Percentiles rank a stretch among this genome's conserved stretches.
Evolutionary conservation across 108 stramenopile species (phyloP).

Genomic region (Fragilariopsis cylindrus): DNA sequence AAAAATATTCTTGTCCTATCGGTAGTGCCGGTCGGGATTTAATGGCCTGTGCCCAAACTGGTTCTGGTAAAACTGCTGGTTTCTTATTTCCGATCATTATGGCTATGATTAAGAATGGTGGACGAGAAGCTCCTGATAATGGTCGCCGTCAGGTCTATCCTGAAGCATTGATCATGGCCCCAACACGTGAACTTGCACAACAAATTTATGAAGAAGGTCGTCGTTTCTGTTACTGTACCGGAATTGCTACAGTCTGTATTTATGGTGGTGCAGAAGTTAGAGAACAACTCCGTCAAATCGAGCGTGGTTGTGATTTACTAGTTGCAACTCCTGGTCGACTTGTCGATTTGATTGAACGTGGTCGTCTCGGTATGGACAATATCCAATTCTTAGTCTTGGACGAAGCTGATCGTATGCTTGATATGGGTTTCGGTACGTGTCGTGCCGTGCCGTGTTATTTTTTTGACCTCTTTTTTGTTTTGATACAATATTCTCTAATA

Average conservation of each 20-base stretch:
- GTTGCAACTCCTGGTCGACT: constrained; percentile 99
- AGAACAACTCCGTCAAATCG: constrained; percentile 86
- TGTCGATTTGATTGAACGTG: constrained; percentile 93
- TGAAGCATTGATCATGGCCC: constrained; percentile 91
- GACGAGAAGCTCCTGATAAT: constrained; percentile 59
- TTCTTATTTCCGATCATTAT: constrained; percentile 98
- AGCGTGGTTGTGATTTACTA: constrained; percentile 89
- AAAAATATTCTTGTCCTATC: constrained; percentile 98
- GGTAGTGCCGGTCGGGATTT: constrained; percentile 87
- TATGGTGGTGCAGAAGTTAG: constrained; percentile 97
- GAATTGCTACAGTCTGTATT: constrained; percentile 91
- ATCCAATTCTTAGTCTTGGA: constrained; percentile 92
- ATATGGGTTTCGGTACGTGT: constrained; percentile 94
- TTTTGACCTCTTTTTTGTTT: neutral
- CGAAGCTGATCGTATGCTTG: constrained; percentile 99
- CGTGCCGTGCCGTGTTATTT: neutral
- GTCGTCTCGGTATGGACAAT: constrained; percentile 84
- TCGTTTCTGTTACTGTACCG: constrained; percentile 95
- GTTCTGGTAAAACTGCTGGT: constrained; percentile 96
- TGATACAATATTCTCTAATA: neutral
- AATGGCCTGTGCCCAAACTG: constrained; percentile 98
- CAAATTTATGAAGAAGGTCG: constrained; percentile 98
- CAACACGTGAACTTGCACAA: constrained; percentile 96
- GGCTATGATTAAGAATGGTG: constrained; percentile 83
- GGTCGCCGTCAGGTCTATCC: constrained; percentile 69